Conservation (phyloP, 2,329 filamentous ascomycete genomes). For the Ceratocystis colombiana region DNA sequence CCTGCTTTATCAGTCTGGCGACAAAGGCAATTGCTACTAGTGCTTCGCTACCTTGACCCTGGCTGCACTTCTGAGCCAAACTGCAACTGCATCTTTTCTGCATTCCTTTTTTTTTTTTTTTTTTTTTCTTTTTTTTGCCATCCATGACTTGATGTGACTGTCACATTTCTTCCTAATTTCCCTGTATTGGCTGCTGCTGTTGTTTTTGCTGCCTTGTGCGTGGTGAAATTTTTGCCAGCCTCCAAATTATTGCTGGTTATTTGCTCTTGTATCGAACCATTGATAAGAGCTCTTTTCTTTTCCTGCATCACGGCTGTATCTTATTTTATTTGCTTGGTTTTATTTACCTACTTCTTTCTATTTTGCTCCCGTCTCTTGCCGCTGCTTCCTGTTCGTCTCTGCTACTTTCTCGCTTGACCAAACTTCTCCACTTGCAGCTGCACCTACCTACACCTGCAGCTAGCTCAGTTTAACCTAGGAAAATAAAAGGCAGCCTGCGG, state of each 20-base stretch:
- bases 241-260: background rate
- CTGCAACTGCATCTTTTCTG: constrained; percentile 1
- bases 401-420: background rate
- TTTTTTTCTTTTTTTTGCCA: background rate
- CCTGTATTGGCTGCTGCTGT: background rate
- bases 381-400: constrained; percentile 1
- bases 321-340: too few relatives aligned
- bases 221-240: background rate
- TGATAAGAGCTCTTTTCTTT: background rate
- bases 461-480: constrained; percentile 12
- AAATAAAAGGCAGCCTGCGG: constrained; percentile 3
- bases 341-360: background rate
- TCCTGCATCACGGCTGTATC: background rate
- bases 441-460: constrained; percentile 14
- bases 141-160: background rate
- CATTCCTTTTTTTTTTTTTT: background rate
- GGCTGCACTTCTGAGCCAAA: constrained; percentile 3
- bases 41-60: background rate
- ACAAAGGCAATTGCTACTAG: background rate
- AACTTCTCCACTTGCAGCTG: constrained; percentile 6
- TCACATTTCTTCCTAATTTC: background rate
- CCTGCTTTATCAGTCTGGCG: background rate
- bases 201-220: background rate
- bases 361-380: background rate
- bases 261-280: background rate